Evolutionary conservation across 2,329 filamentous ascomycete species (phyloP), one percentile per base, ranked within the genome.

Genomic region (Talaromyces albobiverticillius): DNA sequence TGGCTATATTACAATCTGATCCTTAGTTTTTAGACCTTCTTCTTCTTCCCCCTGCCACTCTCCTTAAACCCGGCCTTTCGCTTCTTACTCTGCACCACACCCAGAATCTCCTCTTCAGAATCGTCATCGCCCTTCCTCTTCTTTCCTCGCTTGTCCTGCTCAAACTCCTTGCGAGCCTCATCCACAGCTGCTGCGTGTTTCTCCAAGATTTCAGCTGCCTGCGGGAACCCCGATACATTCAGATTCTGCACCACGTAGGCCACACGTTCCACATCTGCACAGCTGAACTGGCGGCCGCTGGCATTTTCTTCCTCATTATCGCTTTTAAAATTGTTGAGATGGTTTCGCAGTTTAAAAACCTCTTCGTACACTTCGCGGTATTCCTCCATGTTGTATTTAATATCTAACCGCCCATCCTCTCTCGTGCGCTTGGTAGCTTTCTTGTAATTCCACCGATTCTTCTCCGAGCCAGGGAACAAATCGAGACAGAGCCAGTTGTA

Each of bases 311-410:
- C 42, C 14, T 52, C 55, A 7, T 41, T 43, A 8, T 26, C 45
- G 6, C 46, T 42, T 14, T 52, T 41, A 22, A 40, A 45, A 18
- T 54, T 34, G 5, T 66, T 62, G 22, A 73, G 46, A 11, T 67
- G 58, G 22, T 18, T 34, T 16, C 54, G 56, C 16, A 74, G 36
- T 22, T 53, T 50, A 42, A 49, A 29, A 22, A 63, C 62, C 8
- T 62, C 64, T 34, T 63, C 55, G 64, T 69, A 73, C 6, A 73
- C 50, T 42, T 60, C 42, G 41, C 61, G 54, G 58, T 75, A 76
- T 58, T 76, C 74, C 16, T 63, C 59, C 43, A 70, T 46, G 46
- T 65, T 72, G 57, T 76, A 76, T 57, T 72, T 75, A n/a, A 72
- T 62, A 57, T 68, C 70, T 42, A 68, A 51, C 22, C 63, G 64